Evolutionary conservation across 768 basidiomycete genomes (phyloP).

Genomic region (Brasilioporus rufonigricans): DNA sequence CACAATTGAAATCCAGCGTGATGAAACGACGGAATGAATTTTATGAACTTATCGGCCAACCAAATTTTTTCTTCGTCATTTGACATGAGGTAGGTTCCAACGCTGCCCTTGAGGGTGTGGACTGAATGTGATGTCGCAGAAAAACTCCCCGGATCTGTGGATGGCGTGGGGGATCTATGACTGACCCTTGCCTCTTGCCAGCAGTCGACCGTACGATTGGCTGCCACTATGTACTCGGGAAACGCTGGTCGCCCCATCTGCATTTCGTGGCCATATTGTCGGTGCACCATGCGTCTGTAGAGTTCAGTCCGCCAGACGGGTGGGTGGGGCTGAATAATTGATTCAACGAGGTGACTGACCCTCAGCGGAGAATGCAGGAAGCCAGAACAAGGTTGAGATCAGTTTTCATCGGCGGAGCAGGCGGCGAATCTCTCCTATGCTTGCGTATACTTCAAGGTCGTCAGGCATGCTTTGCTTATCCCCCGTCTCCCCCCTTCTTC

Average conservation of each 20-base stretch:
- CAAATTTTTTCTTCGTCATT: background rate
- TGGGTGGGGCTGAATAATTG: background rate
- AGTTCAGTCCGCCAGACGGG: background rate
- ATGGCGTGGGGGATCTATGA: background rate
- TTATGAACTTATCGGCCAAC: conserved; percentile 3
- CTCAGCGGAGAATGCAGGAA: conserved; percentile 4
- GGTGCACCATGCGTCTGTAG: background rate
- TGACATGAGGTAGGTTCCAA: conserved; percentile 4
- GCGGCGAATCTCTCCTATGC: background rate
- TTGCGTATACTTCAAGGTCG: background rate
- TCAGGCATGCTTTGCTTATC: too few relatives aligned
- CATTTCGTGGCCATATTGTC: background rate
- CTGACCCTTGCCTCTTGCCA: background rate
- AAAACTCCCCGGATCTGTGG: conserved; percentile 5
- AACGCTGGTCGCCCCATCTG: background rate
- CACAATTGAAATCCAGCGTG: background rate
- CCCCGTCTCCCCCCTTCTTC: background rate
- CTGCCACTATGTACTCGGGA: background rate
- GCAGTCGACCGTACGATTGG: background rate
- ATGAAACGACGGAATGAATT: background rate
- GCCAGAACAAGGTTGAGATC: background rate
- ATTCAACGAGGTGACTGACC: background rate
- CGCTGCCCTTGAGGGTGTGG: background rate
- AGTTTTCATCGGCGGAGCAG: background rate
- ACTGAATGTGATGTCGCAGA: background rate